phyloP scores from a whole-genome alignment of 2,329 filamentous ascomycete genomes.

The Boeremia exigua region DNA sequence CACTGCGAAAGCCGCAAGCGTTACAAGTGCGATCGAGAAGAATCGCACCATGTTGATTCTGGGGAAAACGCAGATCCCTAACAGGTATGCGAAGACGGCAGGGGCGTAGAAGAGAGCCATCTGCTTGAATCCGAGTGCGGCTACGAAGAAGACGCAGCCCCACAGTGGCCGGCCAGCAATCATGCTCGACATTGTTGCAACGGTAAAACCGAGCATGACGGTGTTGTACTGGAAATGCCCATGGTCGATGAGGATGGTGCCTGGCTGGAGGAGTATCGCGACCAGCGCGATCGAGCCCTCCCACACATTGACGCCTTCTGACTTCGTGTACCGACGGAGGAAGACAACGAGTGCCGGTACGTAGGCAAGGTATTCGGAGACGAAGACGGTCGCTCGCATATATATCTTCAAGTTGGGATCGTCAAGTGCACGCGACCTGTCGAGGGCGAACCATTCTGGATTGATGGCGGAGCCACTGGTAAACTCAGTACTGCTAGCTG shows the following conservation, averaged over 20 bases:
- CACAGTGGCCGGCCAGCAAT: conserved; percentile 83
- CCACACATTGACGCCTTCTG: conserved; percentile 80
- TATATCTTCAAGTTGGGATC: conserved; percentile 84
- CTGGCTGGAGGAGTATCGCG: conserved; percentile 90
- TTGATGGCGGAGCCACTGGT: conserved; percentile 74
- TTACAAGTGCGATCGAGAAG: conserved; percentile 75
- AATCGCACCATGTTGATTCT: conserved; percentile 71
- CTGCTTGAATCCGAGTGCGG: conserved; percentile 95
- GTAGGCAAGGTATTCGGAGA: conserved; percentile 90
- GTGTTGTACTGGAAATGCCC: conserved; percentile 98
- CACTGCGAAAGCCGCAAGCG: conserved; percentile 73
- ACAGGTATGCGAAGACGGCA: conserved; percentile 86
- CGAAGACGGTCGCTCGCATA: conserved; percentile 90
- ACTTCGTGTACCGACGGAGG: conserved; percentile 77
- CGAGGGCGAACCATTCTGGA: conserved; percentile 84
- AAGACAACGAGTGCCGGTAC: conserved; percentile 87
- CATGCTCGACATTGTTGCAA: conserved; percentile 88
- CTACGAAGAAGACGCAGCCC: conserved; percentile 92
- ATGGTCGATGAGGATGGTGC: conserved; percentile 90
- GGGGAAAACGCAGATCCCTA: conserved; percentile 85
- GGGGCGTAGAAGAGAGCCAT: conserved; percentile 99
- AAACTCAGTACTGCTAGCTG: conserved; percentile 14
- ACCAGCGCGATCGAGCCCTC: conserved; percentile 83
- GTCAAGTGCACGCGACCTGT: conserved; percentile 80
- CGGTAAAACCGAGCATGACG: conserved; percentile 91